Evolutionary conservation across 192 early-diverging fungal genomes (phyloP).

Genomic region (Kickxella alabastrina): DNA sequence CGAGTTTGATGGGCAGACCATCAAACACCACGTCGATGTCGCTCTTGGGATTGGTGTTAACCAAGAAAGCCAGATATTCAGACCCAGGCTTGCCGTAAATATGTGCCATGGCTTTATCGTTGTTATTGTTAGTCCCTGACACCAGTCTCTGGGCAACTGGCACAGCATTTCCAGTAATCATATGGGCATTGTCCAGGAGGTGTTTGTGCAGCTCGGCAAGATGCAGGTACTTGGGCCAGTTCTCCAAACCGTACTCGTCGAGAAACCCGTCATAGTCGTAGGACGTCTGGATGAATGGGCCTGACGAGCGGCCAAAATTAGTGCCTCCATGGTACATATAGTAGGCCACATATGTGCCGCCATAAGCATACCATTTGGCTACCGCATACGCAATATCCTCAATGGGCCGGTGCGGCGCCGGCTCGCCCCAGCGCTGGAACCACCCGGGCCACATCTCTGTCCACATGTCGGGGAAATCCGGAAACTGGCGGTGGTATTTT

Average conservation of each 20-base stretch:
- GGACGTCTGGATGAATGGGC: constrained; percentile 40
- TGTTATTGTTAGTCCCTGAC: too few relatives aligned
- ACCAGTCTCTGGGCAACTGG: constrained; percentile 8
- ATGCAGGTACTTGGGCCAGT: constrained; percentile 51
- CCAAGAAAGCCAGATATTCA: constrained; percentile 28
- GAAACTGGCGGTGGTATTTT: constrained; percentile 22
- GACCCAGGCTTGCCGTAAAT: constrained; percentile 18
- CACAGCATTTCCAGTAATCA: constrained; percentile 16
- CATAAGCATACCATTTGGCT: constrained; percentile 55
- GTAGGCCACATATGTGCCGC: constrained; percentile 57
- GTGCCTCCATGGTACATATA: constrained; percentile 70
- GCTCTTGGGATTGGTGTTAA: constrained; percentile 18
- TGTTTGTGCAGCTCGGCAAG: constrained; percentile 26
- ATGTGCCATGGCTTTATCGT: constrained; percentile 5
- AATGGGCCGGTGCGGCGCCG: constrained; percentile 47
- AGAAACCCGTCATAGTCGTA: constrained; percentile 51
- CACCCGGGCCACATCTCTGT: constrained; percentile 62
- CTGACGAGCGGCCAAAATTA: constrained; percentile 57
- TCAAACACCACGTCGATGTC: constrained; percentile 10
- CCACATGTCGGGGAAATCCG: constrained; percentile 53
- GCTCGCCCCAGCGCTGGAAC: constrained; percentile 56
- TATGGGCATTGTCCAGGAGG: constrained; percentile 12
- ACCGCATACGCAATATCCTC: constrained; percentile 58
- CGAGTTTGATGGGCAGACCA: constrained; percentile 8
- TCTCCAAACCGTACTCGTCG: constrained; percentile 51